These are phyloP conservation scores for Xylaria sp. DNA, from an alignment of 2,329 filamentous ascomycete genomes.

Conservation along the genomic window DNA sequence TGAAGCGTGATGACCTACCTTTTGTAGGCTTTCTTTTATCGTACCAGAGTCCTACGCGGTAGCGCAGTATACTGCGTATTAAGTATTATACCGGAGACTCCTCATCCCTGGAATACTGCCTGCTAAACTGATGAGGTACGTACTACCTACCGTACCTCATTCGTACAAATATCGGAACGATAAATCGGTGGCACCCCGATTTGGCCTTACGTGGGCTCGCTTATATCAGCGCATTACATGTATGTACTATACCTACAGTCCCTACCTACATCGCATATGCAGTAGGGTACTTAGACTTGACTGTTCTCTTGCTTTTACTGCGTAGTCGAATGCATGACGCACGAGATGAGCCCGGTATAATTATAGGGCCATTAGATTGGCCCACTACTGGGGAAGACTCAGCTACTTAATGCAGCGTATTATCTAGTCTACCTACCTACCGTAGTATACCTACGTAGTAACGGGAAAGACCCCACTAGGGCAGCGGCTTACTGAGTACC, in stretches of 20 bases:
- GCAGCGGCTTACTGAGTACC: too few species aligned
- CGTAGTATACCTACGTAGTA: too few species aligned
- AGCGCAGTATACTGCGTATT: not conserved
- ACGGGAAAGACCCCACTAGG: too few species aligned
- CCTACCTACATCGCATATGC: not conserved
- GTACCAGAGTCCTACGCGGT: too few species aligned
- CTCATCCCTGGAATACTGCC: not conserved
- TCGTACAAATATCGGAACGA: too few species aligned
- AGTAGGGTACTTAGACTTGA: too few species aligned
- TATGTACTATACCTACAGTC: not conserved
- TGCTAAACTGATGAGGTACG: not conserved
- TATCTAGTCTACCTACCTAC: not conserved
- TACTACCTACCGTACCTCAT: not conserved
- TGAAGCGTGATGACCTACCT: conserved; percentile 13
- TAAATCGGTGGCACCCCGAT: not conserved
- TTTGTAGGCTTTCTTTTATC: not conserved
- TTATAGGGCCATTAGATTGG: not conserved
- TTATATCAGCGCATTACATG: not conserved
- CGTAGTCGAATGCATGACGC: too few species aligned
- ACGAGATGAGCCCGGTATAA: too few species aligned
- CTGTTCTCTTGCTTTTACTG: not conserved
- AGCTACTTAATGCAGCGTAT: not conserved
- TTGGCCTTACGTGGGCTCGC: not conserved
- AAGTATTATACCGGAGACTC: not conserved
- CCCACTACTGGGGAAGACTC: not conserved